Evolutionary conservation across 805 yeast species (phyloP).

Genomic region (Diddensiella santjacobensis): DNA sequence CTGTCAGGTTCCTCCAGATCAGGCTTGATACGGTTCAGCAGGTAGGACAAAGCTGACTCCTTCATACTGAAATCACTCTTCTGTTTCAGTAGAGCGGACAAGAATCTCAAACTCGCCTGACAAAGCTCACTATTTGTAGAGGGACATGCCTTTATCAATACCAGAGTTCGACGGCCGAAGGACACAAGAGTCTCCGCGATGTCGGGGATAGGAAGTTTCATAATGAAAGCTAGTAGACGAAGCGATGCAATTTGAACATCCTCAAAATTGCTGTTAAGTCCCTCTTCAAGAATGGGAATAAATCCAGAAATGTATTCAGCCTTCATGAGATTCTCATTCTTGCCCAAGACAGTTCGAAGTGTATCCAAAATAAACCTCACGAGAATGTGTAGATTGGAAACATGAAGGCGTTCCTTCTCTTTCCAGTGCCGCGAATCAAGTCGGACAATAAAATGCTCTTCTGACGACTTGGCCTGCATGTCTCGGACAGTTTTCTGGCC

Average conservation of each 20-base stretch:
- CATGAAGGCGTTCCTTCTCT: conserved; percentile 34
- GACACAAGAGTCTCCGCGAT: conserved; percentile 33
- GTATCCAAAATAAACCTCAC: conserved; percentile 76
- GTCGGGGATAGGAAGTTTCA: conserved; percentile 59
- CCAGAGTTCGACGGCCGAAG: conserved; percentile 34
- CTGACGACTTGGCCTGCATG: conserved; percentile 38
- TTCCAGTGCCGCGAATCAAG: conserved; percentile 45
- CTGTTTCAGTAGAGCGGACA: conserved; percentile 69
- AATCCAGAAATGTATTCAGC: conserved; percentile 65
- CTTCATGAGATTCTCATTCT: conserved; percentile 56
- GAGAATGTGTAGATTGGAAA: conserved; percentile 55
- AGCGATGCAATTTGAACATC: conserved; percentile 68
- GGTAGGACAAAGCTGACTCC: conserved; percentile 66
- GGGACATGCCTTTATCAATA: conserved; percentile 69
- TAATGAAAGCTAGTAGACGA: conserved; percentile 54
- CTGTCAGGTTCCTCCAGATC: conserved; percentile 86
- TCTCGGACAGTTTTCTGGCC: conserved; percentile 20
- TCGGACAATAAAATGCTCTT: conserved; percentile 71
- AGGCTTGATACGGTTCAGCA: conserved; percentile 69
- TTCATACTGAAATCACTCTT: conserved; percentile 62
- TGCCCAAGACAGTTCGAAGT: conserved; percentile 63
- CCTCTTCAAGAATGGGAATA: conserved; percentile 62
- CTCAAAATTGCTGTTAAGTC: conserved; percentile 67
- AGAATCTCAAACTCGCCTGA: conserved; percentile 71
- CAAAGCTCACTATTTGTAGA: conserved; percentile 73